phyloP scores from a whole-genome alignment of 2,329 filamentous ascomycete genomes.

The Diaporthe citri region DNA sequence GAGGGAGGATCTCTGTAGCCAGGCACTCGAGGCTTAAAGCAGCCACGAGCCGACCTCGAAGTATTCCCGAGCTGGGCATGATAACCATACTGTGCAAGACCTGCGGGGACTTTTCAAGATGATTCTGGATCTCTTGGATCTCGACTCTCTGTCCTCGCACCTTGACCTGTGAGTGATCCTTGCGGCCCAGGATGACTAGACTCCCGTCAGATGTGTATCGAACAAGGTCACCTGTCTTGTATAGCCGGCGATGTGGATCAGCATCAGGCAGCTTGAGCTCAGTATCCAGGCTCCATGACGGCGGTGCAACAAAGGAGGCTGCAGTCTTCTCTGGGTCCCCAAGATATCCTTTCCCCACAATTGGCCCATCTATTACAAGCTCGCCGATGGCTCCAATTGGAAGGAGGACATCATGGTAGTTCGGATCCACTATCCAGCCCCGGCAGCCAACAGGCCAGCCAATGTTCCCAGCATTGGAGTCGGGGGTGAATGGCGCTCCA shows the following conservation, averaged over 20 bases:
- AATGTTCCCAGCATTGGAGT: not conserved
- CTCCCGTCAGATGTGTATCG: conserved; percentile 65
- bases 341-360: conserved; percentile 72
- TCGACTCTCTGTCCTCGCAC: conserved; percentile 76
- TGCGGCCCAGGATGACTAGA: conserved; percentile 70
- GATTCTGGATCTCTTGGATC: conserved; percentile 66
- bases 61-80: not conserved
- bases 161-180: conserved; percentile 76
- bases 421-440: conserved; percentile 63
- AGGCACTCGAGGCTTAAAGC: not conserved
- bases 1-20: not conserved
- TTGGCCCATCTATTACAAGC: conserved; percentile 67
- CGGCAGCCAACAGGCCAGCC: not conserved
- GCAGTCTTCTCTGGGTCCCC: conserved; percentile 69
- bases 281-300: conserved; percentile 28
- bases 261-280: not conserved
- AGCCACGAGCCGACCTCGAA: not conserved
- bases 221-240: conserved; percentile 72
- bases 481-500: not conserved
- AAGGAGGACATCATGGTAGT: conserved; percentile 59
- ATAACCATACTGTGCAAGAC: not conserved
- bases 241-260: conserved; percentile 44
- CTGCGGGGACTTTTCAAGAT: conserved; percentile 48
- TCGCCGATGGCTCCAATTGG: conserved; percentile 65
- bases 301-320: conserved; percentile 64